phyloP scores from a whole-genome alignment of 176 grass and related monocot species.

The Bolboschoenus planiculmis region DNA sequence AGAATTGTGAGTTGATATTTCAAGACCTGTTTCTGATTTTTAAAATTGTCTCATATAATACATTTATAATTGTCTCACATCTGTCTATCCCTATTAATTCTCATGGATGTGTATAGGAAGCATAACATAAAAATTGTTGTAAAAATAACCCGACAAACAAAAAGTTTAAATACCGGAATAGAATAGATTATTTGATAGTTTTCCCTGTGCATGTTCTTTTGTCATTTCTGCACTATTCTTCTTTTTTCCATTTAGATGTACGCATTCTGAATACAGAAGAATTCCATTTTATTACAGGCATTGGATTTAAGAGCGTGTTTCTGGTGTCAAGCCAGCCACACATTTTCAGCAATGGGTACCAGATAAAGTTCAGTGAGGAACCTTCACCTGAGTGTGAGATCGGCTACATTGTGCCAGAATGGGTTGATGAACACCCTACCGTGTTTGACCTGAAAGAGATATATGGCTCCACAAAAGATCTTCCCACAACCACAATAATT shows the following conservation, averaged over 20 bases:
- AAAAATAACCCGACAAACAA: neutral
- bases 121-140: too few relatives aligned
- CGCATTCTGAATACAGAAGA: neutral
- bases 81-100: too few relatives aligned
- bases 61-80: too few relatives aligned
- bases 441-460: conserved; percentile 37
- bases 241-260: neutral
- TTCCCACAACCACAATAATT: conserved; percentile 60
- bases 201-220: neutral
- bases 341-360: conserved; percentile 85
- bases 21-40: neutral
- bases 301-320: conserved; percentile 82
- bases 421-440: conserved; percentile 47
- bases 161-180: too few relatives aligned
- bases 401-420: conserved; percentile 80
- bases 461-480: conserved; percentile 40
- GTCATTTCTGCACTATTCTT: neutral
- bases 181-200: too few relatives aligned
- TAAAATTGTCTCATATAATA: neutral
- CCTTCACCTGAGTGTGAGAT: conserved; percentile 59
- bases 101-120: too few relatives aligned
- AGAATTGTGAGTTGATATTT: neutral
- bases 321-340: conserved; percentile 53
- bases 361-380: conserved; percentile 63
- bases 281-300: conserved; percentile 41